Base-by-base conservation (phyloP, 371 early-diverging fungal species). In the Chytridiales sp. region DNA sequence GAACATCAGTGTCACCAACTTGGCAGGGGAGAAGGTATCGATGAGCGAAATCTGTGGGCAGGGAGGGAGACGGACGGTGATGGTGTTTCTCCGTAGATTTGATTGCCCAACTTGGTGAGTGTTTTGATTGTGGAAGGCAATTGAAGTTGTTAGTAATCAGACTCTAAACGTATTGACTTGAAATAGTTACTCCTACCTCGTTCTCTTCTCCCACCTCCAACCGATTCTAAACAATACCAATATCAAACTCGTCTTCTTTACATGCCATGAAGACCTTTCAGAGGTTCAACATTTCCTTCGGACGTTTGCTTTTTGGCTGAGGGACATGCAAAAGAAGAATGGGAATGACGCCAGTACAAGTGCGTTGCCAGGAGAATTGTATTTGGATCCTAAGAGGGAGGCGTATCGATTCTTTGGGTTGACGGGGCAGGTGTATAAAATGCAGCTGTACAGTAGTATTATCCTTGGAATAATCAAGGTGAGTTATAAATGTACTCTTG, bases 21-120 rank as follows among this genome's bases (percentile, higher is more conserved):
- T 51, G 8, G 5, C 52, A 6, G 38, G 52, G 4, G 38, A 31
- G 26, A 17, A 21, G 36, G 38, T 35, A 21, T 27, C 6, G 36
- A 4, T 51, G 38, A 4, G n/a, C 9, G 52, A 51, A 36, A 19
- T 51, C 11, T 31, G 32, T 15, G 38, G 38, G 17, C n/a, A n/a
- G n/a, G n/a, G n/a, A n/a, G 36, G 30, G 21, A 8, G 48, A 17
- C 4, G 19, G 2, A 34, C 34, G 4, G 47, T 47, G 4, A 1
- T 56, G n/a, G 27, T 56, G 17, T 56, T 47, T 17, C 57, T 56
- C 5, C 42, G 42, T 4, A 46, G 57, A 3, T 56, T 56, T 22
- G 47, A 56, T 2, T 31, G 32, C 19, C 57, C 31, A 39, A 31
- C 46, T 19, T 42, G 57, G 56, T 56, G 35, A 32, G 38, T 40